These are phyloP conservation scores for Tricharina praecox DNA, from an alignment of 495 filamentous ascomycete species.

Conservation along the genomic window DNA sequence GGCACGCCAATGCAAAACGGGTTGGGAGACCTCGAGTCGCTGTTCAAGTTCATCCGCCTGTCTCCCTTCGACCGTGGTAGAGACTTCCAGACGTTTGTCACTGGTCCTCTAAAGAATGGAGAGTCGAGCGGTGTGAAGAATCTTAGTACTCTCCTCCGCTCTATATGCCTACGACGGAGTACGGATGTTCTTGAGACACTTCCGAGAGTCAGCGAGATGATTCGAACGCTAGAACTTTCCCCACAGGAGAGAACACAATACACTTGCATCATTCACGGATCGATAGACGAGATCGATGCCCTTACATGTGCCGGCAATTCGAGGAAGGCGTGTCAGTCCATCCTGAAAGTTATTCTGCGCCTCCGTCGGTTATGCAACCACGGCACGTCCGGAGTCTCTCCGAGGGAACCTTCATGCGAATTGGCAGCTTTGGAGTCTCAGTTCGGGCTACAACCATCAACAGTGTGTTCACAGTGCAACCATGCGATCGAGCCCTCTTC, in stretches of 20 bases:
- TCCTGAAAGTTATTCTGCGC: constrained; percentile 31
- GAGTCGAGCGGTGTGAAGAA: constrained; percentile 40
- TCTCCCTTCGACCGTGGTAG: constrained; percentile 55
- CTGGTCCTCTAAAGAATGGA: constrained; percentile 44
- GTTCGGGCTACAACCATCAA: background rate
- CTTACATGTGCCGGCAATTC: constrained; percentile 6
- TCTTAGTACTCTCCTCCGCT: constrained; percentile 58
- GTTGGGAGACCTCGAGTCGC: constrained; percentile 66
- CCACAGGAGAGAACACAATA: constrained; percentile 66
- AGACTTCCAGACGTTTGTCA: constrained; percentile 58
- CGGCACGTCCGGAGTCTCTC: constrained; percentile 30
- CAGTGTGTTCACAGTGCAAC: background rate
- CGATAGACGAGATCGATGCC: constrained; percentile 35
- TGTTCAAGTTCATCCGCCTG: constrained; percentile 62
- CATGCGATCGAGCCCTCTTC: background rate
- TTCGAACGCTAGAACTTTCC: constrained; percentile 60
- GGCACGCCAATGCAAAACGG: constrained; percentile 51
- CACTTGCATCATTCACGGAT: constrained; percentile 57
- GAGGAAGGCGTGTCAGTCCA: constrained; percentile 21
- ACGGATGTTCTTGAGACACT: constrained; percentile 75
- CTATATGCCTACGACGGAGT: constrained; percentile 63
- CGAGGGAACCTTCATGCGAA: background rate
- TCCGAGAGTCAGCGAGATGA: constrained; percentile 60
- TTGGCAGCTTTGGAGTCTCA: too few relatives aligned
- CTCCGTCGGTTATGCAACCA: constrained; percentile 35